Conservation (phyloP, 2,329 filamentous ascomycete species). For the Aaosphaeria arxii region DNA sequence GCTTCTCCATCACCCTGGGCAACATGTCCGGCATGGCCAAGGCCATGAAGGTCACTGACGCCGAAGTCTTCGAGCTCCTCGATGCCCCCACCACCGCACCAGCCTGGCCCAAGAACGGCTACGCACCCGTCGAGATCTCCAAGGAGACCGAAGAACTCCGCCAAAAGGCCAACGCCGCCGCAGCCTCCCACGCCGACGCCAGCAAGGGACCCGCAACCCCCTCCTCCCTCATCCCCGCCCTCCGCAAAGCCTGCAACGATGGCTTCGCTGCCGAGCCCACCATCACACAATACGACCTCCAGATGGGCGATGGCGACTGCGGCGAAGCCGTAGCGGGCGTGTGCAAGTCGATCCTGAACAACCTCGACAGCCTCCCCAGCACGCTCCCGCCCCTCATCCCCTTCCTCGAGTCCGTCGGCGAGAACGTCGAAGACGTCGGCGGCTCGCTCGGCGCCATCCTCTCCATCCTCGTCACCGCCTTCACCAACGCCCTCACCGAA, state of each 20-base stretch:
- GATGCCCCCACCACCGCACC: constrained; percentile 51
- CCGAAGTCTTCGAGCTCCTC: constrained; percentile 47
- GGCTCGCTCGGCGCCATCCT: constrained; percentile 72
- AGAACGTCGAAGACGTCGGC: constrained; percentile 67
- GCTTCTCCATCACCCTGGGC: constrained; percentile 55
- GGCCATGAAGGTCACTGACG: constrained; percentile 35
- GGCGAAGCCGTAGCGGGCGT: constrained; percentile 64
- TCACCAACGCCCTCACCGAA: constrained; percentile 47
- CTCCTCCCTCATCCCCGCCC: constrained; percentile 36
- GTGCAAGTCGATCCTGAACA: constrained; percentile 57
- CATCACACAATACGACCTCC: constrained; percentile 68
- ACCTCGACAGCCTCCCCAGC: constrained; percentile 53
- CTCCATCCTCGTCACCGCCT: constrained; percentile 84
- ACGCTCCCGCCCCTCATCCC: constrained; percentile 46
- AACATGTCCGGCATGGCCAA: constrained; percentile 49
- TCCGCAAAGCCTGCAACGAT: constrained; percentile 42
- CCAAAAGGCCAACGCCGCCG: constrained; percentile 27
- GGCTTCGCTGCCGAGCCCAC: constrained; percentile 60
- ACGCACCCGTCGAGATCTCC: constrained; percentile 24
- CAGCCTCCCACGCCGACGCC: constrained; percentile 10
- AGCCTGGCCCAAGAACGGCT: constrained; percentile 51
- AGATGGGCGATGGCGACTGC: constrained; percentile 89
- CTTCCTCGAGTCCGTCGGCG: constrained; percentile 58
- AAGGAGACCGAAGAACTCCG: constrained; percentile 24
- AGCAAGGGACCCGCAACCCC: constrained; percentile 38